Conservation (phyloP, 2,329 filamentous ascomycete species). For the Scleromitrula shiraiana region DNA sequence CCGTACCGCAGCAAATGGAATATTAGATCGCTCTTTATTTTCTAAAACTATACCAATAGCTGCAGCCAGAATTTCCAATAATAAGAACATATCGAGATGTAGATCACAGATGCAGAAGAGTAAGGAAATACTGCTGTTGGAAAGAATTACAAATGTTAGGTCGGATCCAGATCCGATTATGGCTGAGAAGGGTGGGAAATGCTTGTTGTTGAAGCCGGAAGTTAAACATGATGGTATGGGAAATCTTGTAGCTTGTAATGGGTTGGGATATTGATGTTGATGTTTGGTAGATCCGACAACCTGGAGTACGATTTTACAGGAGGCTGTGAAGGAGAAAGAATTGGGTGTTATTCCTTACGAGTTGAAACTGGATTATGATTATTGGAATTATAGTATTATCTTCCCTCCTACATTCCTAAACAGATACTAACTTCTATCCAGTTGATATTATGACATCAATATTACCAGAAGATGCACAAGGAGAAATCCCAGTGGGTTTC, state of each 20-base stretch:
- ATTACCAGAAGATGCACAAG: constrained; percentile 69
- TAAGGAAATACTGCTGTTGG: constrained; percentile 56
- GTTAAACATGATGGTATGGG: constrained; percentile 43
- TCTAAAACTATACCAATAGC: constrained; percentile 65
- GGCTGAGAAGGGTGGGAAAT: constrained; percentile 50
- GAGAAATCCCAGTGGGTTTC: constrained; percentile 79
- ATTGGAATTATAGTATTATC: constrained; percentile 73
- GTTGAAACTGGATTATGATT: constrained; percentile 69
- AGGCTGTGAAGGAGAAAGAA: constrained; percentile 60
- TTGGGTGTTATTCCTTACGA: constrained; percentile 68
- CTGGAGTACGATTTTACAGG: constrained; percentile 63
- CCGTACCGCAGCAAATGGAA: constrained; percentile 57
- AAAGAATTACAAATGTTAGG: constrained; percentile 55
- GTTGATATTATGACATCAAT: constrained; percentile 72
- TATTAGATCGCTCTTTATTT: constrained; percentile 79
- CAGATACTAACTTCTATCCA: constrained; percentile 1
- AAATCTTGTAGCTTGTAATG: constrained; percentile 1
- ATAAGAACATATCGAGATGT: constrained; percentile 64
- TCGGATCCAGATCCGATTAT: constrained; percentile 51
- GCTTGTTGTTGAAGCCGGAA: constrained; percentile 49
- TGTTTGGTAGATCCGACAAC: constrained; percentile 54
- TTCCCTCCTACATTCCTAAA: background rate
- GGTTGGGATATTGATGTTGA: background rate
- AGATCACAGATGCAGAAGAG: constrained; percentile 57
- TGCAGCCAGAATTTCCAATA: constrained; percentile 70